Evolutionary conservation across 306 rosid genomes (phyloP), one percentile per base, ranked within the genome.

Genomic region (Senna tora): DNA sequence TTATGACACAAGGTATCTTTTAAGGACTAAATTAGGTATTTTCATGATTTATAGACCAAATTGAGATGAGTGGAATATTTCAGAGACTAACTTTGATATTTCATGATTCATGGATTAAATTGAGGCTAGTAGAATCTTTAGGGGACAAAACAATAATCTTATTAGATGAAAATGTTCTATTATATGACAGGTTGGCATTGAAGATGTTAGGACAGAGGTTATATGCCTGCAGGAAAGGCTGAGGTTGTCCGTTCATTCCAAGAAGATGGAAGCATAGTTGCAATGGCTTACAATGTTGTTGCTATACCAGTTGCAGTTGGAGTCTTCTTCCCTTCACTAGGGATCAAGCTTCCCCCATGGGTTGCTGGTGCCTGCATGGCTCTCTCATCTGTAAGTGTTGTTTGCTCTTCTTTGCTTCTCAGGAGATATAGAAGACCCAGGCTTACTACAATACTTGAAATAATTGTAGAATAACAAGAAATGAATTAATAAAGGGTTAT

Each of bases 361-460:
- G 95, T 90, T 20, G 96, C 97, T 9, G 99, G 99, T 66, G 97
- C 99, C 5, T 91, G 97, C 87, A 91, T 94, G 99, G 99, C 99
- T 76, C 76, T 91, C 56, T 94, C 99, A 55, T 94, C 99, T 22
- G 89, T 94, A 19, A 94, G 88, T 73, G 97, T 91, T 33, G 99
- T 94, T 10, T 94, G 97, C 73, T 91, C 97, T 64, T 94, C 99
- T 45, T 81, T 94, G 75, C 92, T 89, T 67, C 95, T 91, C 43
- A 79, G 96, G 74, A 86, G 95, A 78, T 94, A 94, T 79, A 86
- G 61, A 86, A 94, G 75, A 71, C 97, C 97, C 33, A 87, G 88
- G 76, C 91, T 91, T 55, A 89, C 97, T 19, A 52, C 91, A 50
- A 82, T 86, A 80, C 92, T 89, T 33, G 90, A 94, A 94, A 89